These are phyloP conservation scores for Claviceps quebecensis DNA, from an alignment of 2,329 filamentous ascomycete species.

Conservation along the genomic window DNA sequence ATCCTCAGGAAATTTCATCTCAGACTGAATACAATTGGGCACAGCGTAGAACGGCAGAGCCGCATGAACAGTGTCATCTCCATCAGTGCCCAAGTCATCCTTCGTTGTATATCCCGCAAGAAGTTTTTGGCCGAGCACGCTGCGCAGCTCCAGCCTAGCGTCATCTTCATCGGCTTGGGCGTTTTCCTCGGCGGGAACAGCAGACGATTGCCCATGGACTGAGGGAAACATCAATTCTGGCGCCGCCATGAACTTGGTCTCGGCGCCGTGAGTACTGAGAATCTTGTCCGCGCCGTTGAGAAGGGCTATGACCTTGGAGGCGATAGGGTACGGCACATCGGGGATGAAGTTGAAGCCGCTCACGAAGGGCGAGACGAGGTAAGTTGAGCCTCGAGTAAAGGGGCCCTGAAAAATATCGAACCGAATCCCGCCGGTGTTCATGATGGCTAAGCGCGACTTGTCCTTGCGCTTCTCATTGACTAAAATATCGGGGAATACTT, in stretches of 20 bases:
- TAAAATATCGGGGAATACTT: constrained; percentile 58
- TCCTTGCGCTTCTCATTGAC: constrained; percentile 42
- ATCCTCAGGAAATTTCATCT: constrained; percentile 44
- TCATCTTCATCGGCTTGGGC: constrained; percentile 10
- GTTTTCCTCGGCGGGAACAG: not conserved
- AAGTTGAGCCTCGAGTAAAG: constrained; percentile 80
- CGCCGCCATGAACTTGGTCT: constrained; percentile 33
- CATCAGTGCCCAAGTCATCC: constrained; percentile 70
- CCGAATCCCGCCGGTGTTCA: constrained; percentile 82
- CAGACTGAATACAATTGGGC: constrained; percentile 70
- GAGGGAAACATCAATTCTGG: constrained; percentile 28
- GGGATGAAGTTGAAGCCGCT: constrained; percentile 65
- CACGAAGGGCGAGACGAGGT: constrained; percentile 75
- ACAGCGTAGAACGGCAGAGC: constrained; percentile 60
- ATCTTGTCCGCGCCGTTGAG: constrained; percentile 43
- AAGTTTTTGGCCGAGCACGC: constrained; percentile 19
- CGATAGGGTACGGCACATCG: constrained; percentile 66
- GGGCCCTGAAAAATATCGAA: constrained; percentile 91
- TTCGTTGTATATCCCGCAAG: constrained; percentile 70
- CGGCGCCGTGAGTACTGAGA: constrained; percentile 21
- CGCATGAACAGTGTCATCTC: constrained; percentile 79
- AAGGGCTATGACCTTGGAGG: constrained; percentile 50
- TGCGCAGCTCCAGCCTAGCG: constrained; percentile 19
- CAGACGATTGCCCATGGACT: constrained; percentile 2
- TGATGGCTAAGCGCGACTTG: constrained; percentile 54